A percentile compares a stretch with the other conserved stretches of the same genome.
Evolutionary conservation across 805 yeast genomes (phyloP).

Genomic region (Nakazawaea laoshanensis): DNA sequence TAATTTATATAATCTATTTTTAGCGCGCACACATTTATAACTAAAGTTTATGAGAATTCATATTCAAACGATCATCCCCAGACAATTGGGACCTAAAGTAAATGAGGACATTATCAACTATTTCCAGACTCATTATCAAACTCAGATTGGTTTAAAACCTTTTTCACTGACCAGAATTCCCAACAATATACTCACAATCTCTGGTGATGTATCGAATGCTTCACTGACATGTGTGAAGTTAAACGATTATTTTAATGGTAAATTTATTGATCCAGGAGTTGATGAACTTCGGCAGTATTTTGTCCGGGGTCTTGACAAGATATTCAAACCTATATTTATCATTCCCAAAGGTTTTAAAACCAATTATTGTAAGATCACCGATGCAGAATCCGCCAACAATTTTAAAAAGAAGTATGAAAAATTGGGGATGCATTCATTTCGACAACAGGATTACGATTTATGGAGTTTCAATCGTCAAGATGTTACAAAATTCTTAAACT

Average conservation of each 20-base stretch:
- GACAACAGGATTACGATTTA: too few relatives aligned
- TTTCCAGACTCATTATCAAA: background rate
- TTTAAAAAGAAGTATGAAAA: too few relatives aligned
- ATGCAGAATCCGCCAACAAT: too few relatives aligned
- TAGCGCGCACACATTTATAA: too few relatives aligned
- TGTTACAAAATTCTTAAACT: too few relatives aligned
- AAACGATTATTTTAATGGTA: background rate
- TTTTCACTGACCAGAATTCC: slow-evolving; percentile 2
- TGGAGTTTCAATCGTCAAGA: too few relatives aligned
- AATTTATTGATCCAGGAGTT: background rate
- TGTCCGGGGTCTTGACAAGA: slow-evolving; percentile 4
- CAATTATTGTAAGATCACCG: too few relatives aligned
- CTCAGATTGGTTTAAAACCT: background rate
- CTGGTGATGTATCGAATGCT: slow-evolving; percentile 1
- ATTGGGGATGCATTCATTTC: too few relatives aligned
- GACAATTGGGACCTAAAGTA: background rate
- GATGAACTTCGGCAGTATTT: background rate
- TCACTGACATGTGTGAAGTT: background rate
- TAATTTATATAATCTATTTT: too few relatives aligned
- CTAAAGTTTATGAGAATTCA: too few relatives aligned
- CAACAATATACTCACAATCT: background rate
- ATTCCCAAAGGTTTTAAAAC: background rate
- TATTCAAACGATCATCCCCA: too few relatives aligned
- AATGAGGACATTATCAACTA: background rate
- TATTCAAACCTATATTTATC: slow-evolving; percentile 5